Evolutionary conservation across 2,329 filamentous ascomycete species (phyloP), one percentile per base, ranked within the genome.

Genomic region (Fusarium sambucinum): DNA sequence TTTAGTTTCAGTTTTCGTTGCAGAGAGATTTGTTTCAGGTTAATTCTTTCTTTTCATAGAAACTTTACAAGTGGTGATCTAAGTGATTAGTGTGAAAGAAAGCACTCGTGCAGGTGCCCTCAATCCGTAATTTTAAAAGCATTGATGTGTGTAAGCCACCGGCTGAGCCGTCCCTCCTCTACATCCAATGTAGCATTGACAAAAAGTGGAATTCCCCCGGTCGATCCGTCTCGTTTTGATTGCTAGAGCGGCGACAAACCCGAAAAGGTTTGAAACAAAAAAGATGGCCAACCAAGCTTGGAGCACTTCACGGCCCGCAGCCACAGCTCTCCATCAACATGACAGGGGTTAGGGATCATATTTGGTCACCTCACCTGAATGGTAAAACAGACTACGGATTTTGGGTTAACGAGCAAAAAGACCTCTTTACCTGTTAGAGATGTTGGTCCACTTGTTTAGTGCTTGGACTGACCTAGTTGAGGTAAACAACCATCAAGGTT

Each of bases 1-100:
- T 37, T 29, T 29, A 41, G 60, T 65, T 60, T 65, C 62, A 65
- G 37, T 45, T 35, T 47, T 37, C 21, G 62, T 65, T 60, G 46
- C 62, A 65, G 37, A 60, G 54, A 65, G 21, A 60, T n/a, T 55
- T 48, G 62, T 65, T 65, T 65, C 62, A 65, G 62, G 62, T 65
- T 19, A 30, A 55, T 53, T 27, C 29, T 59, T 50, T 37, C 46
- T 50, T 35, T 27, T 23, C 33, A 37, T 50, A 37, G 46, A 50
- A 48, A 50, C 46, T 21, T 10, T 23, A 16, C 30, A 23, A 33
- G 32, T 33, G 16, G 16, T 33, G 30, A 32, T 32, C 16, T 16
- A n/a, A 10, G 12, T n/a, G 32, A 19, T 17, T 48, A 23, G 23
- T 50, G 33, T 19, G 17, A 19, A 16, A 17, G 5, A 14, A 19